phyloP scores from a whole-genome alignment of 164 flowering plant genomes.

The Vitis rupestris region DNA sequence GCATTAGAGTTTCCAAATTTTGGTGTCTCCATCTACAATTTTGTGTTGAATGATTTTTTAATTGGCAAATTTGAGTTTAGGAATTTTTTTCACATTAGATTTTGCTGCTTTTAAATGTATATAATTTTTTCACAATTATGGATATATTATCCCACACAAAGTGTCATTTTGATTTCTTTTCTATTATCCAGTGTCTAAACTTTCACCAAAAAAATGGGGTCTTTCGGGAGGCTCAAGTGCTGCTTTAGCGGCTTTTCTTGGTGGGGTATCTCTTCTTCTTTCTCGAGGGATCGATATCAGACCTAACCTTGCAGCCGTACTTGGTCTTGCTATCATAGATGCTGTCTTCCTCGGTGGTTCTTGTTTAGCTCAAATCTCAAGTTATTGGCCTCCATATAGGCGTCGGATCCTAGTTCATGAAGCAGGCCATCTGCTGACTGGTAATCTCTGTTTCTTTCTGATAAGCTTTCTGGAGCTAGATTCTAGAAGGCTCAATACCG shows the following conservation, averaged over 20 bases:
- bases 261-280: conserved; percentile 67
- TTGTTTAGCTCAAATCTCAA: conserved; percentile 84
- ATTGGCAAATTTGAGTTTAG: not conserved
- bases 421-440: conserved; percentile 94
- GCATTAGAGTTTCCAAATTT: not conserved
- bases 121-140: not conserved
- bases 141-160: not conserved
- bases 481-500: not conserved
- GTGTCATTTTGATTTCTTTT: not conserved
- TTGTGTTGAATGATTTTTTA: too few species aligned
- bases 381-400: conserved; percentile 91
- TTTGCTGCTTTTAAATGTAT: not conserved
- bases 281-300: conserved; percentile 86
- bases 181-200: conserved; percentile 56
- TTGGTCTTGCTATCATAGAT: conserved; percentile 74
- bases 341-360: conserved; percentile 84
- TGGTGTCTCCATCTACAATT: not conserved
- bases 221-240: conserved; percentile 67
- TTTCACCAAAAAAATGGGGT: conserved; percentile 98
- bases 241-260: conserved; percentile 57
- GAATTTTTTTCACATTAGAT: not conserved
- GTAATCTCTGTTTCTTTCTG: conserved; percentile 24
- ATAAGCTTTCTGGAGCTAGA: not conserved
- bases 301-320: conserved; percentile 69
- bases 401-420: conserved; percentile 93